phyloP scores from a whole-genome alignment of 2,329 filamentous ascomycete species.

The Talaromyces albobiverticillius region DNA sequence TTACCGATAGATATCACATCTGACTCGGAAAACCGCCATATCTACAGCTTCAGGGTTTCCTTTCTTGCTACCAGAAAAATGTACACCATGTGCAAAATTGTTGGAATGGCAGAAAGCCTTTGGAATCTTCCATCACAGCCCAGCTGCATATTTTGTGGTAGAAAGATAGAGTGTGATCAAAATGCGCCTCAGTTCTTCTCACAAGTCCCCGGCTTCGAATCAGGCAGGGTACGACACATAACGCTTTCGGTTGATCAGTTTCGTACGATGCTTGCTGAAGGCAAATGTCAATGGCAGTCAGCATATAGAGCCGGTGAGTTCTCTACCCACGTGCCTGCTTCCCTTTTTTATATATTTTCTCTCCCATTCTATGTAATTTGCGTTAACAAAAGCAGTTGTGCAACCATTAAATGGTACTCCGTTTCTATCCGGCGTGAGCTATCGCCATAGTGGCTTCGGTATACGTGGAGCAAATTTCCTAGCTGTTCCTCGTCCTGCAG shows the following conservation, averaged over 20 bases:
- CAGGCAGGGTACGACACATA: not conserved
- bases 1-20: too few species aligned
- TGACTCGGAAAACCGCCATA: too few species aligned
- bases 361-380: not conserved
- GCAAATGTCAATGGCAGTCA: constrained; percentile 1
- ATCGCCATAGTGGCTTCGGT: not conserved
- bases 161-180: not conserved
- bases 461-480: not conserved
- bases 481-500: not conserved
- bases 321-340: not conserved
- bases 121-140: too few species aligned
- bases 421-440: constrained; percentile 6
- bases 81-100: too few species aligned
- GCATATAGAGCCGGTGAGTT: constrained; percentile 12
- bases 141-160: constrained; percentile 5
- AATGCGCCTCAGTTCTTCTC: not conserved
- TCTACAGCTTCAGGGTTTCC: too few species aligned
- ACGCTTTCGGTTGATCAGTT: not conserved
- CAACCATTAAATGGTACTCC: not conserved
- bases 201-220: not conserved
- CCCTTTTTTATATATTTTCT: not conserved
- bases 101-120: too few species aligned
- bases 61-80: too few species aligned
- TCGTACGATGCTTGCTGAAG: not conserved
- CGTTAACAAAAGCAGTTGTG: not conserved